Evolutionary conservation across 495 filamentous ascomycete species (phyloP).

Genomic region (Aspergillus taichungensis): DNA sequence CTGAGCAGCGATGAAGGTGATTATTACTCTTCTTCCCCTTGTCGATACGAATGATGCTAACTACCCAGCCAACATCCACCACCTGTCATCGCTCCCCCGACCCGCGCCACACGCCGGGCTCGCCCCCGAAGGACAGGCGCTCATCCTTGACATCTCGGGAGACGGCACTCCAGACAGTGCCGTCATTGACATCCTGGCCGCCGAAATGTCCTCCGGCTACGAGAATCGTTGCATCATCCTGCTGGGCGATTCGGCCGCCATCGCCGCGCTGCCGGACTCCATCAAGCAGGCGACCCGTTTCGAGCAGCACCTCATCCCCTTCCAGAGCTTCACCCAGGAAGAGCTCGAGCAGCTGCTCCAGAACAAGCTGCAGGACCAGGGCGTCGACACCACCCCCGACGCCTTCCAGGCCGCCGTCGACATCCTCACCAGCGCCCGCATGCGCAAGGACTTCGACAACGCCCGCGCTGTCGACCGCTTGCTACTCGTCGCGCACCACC

Average conservation of each 20-base stretch:
- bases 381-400: conserved; percentile 10
- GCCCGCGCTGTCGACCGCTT: conserved; percentile 12
- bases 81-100: too few species aligned
- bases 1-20: conserved; percentile 7
- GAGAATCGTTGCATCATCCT: conserved; percentile 9
- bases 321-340: conserved; percentile 6
- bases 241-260: conserved; percentile 1
- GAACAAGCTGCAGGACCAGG: conserved; percentile 8
- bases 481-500: conserved; percentile 6
- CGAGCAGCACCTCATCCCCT: conserved; percentile 7
- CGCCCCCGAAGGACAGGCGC: neutral
- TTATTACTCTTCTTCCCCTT: neutral
- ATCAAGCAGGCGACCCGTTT: neutral
- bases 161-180: conserved; percentile 1
- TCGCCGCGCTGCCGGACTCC: conserved; percentile 3
- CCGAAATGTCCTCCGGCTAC: neutral
- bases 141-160: conserved; percentile 2
- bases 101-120: too few species aligned
- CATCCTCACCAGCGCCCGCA: conserved; percentile 8
- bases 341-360: conserved; percentile 12
- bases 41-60: neutral
- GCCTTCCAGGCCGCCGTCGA: conserved; percentile 12
- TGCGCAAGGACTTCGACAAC: conserved; percentile 14
- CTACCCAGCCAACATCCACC: neutral
- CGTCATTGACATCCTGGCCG: conserved; percentile 1